A percentile compares a stretch with the other conserved stretches of the same genome.
Conservation (phyloP, 2,329 filamentous ascomycete species). For the Pseudocercospora ulei region DNA sequence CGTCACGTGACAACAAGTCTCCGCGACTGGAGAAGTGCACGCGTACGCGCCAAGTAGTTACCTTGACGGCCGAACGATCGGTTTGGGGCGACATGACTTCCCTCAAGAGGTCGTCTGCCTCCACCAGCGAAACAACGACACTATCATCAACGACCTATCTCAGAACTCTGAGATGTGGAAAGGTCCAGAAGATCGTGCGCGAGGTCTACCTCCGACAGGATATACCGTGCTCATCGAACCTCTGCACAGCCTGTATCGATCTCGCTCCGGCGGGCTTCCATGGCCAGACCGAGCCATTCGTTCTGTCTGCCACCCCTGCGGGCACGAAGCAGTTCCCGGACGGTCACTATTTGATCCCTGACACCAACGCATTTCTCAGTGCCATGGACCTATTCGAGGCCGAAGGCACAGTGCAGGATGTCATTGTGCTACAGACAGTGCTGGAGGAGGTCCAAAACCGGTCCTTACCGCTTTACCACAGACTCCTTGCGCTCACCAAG, state of each 20-base stretch:
- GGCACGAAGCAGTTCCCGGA: slow-evolving; percentile 71
- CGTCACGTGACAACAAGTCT: too few species aligned
- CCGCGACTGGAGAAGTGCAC: too few species aligned
- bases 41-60: too few species aligned
- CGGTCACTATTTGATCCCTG: slow-evolving; percentile 89
- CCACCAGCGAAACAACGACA: slow-evolving; percentile 51
- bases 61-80: too few species aligned
- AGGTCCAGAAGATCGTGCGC: slow-evolving; percentile 96
- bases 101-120: slow-evolving; percentile 49
- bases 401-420: slow-evolving; percentile 83
- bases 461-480: slow-evolving; percentile 89
- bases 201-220: slow-evolving; percentile 94
- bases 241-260: slow-evolving; percentile 67
- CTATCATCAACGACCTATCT: slow-evolving; percentile 97
- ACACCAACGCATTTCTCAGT: slow-evolving; percentile 90
- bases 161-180: slow-evolving; percentile 85
- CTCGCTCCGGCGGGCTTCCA: slow-evolving; percentile 66
- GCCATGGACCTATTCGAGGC: slow-evolving; percentile 97
- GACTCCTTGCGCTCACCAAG: slow-evolving; percentile 78
- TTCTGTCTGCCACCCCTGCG: slow-evolving; percentile 79
- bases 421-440: slow-evolving; percentile 92
- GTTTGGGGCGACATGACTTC: slow-evolving; percentile 52
- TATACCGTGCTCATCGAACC: slow-evolving; percentile 88
- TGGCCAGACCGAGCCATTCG: slow-evolving; percentile 66
- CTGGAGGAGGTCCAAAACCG: slow-evolving; percentile 91